Evolutionary conservation across 2,329 filamentous ascomycete genomes (phyloP).

Genomic region (Cadophora luteo-olivacea): DNA sequence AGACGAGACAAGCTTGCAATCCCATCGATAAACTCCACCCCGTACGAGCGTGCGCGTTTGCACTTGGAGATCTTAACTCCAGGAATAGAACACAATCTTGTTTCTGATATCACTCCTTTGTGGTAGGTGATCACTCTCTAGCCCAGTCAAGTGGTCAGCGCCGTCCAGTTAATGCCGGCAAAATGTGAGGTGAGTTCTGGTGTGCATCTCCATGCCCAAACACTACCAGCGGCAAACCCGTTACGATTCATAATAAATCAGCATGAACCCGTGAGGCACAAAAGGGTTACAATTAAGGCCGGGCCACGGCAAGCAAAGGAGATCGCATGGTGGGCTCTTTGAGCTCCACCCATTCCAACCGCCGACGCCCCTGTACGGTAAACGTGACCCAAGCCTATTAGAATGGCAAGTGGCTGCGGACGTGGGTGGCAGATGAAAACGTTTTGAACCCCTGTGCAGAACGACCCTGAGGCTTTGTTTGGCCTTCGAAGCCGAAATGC

Average conservation of each 20-base stretch:
- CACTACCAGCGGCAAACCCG: conserved; percentile 31
- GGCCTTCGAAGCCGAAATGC: conserved; percentile 29
- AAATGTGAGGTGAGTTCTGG: conserved; percentile 2
- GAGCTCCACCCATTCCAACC: conserved; percentile 11
- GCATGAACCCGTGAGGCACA: conserved; percentile 31
- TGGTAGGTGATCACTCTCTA: conserved; percentile 10
- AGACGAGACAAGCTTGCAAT: conserved; percentile 13
- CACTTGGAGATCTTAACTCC: conserved; percentile 13
- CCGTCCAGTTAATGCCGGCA: conserved; percentile 18
- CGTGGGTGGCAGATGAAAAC: conserved; percentile 34
- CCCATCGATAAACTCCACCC: neutral
- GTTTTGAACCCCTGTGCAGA: conserved; percentile 36
- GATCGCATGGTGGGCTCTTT: neutral
- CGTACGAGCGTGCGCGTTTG: neutral
- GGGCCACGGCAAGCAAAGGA: conserved; percentile 17
- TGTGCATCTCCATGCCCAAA: conserved; percentile 13
- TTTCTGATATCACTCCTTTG: conserved; percentile 19
- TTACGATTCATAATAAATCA: conserved; percentile 31
- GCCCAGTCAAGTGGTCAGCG: conserved; percentile 11
- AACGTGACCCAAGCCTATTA: conserved; percentile 10
- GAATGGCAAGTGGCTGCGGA: conserved; percentile 13
- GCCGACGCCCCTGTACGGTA: conserved; percentile 1
- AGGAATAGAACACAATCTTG: conserved; percentile 16
- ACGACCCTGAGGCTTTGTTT: conserved; percentile 33
- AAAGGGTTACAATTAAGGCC: conserved; percentile 19